Evolutionary conservation across 1,139 yeast genomes (phyloP).

Genomic region (Protomyces inundatus): DNA sequence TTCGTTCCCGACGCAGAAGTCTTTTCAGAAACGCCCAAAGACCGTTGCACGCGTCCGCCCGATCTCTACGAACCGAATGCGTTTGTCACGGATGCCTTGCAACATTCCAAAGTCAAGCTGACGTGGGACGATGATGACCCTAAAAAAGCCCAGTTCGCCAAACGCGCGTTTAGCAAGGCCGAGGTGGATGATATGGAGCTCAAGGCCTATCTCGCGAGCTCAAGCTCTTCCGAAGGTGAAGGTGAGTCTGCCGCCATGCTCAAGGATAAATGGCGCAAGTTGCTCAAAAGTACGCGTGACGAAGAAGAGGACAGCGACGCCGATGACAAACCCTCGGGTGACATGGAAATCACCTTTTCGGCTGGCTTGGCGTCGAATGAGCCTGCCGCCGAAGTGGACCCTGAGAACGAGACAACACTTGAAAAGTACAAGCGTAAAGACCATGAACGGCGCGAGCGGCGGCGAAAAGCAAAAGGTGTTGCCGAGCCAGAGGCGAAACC

Average conservation of each 20-base stretch:
- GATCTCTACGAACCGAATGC: constrained; percentile 72
- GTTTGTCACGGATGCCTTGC: constrained; percentile 52
- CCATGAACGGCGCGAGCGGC: constrained; percentile 79
- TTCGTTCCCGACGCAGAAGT: constrained; percentile 89
- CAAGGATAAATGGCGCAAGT: constrained; percentile 30
- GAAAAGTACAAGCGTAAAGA: constrained; percentile 82
- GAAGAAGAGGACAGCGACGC: constrained; percentile 47
- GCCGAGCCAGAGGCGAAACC: constrained; percentile 32
- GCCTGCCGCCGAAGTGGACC: constrained; percentile 44
- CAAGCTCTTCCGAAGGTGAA: constrained; percentile 47
- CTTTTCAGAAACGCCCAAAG: constrained; percentile 68
- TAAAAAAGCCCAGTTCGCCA: constrained; percentile 73
- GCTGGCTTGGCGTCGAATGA: constrained; percentile 63
- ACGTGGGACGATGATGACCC: constrained; percentile 85
- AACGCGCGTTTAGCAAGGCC: constrained; percentile 77
- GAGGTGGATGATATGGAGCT: constrained; percentile 96
- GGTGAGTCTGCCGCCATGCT: constrained; percentile 45
- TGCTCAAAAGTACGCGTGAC: constrained; percentile 28
- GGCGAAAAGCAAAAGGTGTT: constrained; percentile 50
- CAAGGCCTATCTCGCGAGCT: constrained; percentile 79
- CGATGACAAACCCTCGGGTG: constrained; percentile 50
- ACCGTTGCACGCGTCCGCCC: constrained; percentile 66
- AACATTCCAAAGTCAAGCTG: constrained; percentile 35
- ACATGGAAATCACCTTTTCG: constrained; percentile 92
- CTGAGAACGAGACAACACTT: constrained; percentile 67